phyloP scores from a whole-genome alignment of 2,329 filamentous ascomycete genomes.

The Pseudophaeomoniella oleicola region DNA sequence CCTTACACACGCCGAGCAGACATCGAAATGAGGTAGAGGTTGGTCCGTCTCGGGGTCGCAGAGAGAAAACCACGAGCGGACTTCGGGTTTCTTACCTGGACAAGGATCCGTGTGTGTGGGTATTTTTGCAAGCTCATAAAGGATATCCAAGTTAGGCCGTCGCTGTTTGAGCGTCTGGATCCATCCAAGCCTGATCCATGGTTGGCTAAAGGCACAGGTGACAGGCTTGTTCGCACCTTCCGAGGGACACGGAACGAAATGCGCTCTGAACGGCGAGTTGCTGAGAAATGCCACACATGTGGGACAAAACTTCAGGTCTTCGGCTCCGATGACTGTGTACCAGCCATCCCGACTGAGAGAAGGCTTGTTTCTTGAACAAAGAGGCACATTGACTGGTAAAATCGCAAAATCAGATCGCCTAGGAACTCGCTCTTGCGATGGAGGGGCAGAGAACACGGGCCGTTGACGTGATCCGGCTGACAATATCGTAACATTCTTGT shows the following conservation, averaged over 20 bases:
- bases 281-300: constrained; percentile 63
- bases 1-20: constrained; percentile 61
- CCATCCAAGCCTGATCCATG: constrained; percentile 78
- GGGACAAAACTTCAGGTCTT: constrained; percentile 68
- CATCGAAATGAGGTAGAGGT: constrained; percentile 54
- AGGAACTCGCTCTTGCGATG: constrained; percentile 1
- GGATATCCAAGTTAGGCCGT: constrained; percentile 49
- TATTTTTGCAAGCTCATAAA: constrained; percentile 50
- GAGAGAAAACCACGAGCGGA: constrained; percentile 62
- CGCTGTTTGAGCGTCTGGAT: constrained; percentile 61
- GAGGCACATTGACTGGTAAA: constrained; percentile 33
- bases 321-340: constrained; percentile 58
- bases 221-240: constrained; percentile 42
- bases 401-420: neutral
- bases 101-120: constrained; percentile 44
- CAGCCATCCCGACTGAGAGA: constrained; percentile 58
- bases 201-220: constrained; percentile 64
- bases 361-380: constrained; percentile 53
- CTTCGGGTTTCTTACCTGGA: constrained; percentile 39
- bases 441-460: constrained; percentile 1
- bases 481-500: neutral
- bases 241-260: constrained; percentile 40
- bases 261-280: constrained; percentile 50
- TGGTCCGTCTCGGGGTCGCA: constrained; percentile 50
- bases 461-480: constrained; percentile 4